Evolutionary conservation across 1,139 yeast species (phyloP).

Genomic region (Tardiomyces digboiensis): DNA sequence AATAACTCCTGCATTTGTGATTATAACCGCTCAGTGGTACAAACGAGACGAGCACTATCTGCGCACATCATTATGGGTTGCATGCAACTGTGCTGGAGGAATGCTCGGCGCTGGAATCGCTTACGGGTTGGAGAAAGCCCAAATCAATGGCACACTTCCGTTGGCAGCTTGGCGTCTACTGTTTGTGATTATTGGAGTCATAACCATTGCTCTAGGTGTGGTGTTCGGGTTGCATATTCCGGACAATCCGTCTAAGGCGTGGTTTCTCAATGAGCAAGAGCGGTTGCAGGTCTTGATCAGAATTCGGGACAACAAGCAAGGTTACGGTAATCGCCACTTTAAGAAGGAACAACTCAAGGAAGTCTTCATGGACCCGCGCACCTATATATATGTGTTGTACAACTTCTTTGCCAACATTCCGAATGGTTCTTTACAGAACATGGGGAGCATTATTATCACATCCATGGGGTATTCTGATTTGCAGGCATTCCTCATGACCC

Average conservation of each 20-base stretch:
- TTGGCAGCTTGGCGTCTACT: slow-evolving; percentile 33
- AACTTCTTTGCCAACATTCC: slow-evolving; percentile 19
- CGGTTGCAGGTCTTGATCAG: slow-evolving; percentile 42
- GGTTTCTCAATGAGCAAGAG: slow-evolving; percentile 42
- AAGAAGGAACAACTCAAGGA: slow-evolving; percentile 45
- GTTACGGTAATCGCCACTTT: slow-evolving; percentile 46
- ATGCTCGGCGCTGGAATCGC: slow-evolving; percentile 13
- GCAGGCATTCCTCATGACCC: slow-evolving; percentile 32
- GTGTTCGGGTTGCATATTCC: slow-evolving; percentile 39
- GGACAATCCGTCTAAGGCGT: slow-evolving; percentile 43
- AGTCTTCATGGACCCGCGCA: slow-evolving; percentile 33
- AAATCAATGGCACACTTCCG: slow-evolving; percentile 19
- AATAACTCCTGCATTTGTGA: too few relatives aligned
- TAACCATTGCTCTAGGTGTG: slow-evolving; percentile 41
- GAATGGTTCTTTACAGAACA: slow-evolving; percentile 42
- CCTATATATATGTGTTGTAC: slow-evolving; percentile 33
- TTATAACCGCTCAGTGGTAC: too few relatives aligned
- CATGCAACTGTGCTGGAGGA: too few relatives aligned
- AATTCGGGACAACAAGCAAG: slow-evolving; percentile 38
- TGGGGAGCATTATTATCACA: slow-evolving; percentile 31
- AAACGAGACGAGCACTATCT: too few relatives aligned
- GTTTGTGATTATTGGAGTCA: slow-evolving; percentile 36
- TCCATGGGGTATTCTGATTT: slow-evolving; percentile 30
- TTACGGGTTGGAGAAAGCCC: slow-evolving; percentile 11
- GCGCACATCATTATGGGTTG: too few relatives aligned